These are phyloP conservation scores for Xylariaceae sp. DNA, from an alignment of 2,329 filamentous ascomycete species.

Conservation along the genomic window DNA sequence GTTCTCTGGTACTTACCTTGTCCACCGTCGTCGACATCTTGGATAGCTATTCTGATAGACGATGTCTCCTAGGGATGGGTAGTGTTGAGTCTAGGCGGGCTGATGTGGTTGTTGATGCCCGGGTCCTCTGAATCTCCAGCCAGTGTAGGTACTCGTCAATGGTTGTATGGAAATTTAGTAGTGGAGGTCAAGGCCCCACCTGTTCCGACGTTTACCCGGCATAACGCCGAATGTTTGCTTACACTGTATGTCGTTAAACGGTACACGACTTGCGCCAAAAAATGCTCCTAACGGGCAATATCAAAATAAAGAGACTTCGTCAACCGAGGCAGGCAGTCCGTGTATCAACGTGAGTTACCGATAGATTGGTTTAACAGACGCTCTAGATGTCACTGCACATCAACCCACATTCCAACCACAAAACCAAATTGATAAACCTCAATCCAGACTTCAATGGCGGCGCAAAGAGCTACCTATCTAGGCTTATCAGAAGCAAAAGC, in stretches of 20 bases:
- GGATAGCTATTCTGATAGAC: constrained; percentile 27
- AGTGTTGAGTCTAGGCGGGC: constrained; percentile 1
- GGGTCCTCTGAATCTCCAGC: neutral
- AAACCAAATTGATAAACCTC: no score
- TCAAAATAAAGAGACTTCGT: neutral
- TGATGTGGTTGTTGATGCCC: neutral
- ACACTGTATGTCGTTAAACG: neutral
- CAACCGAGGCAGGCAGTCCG: no score
- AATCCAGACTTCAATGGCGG: no score
- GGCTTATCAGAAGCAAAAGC: no score
- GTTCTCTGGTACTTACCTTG: constrained; percentile 57
- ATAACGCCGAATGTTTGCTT: neutral
- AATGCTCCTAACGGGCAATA: neutral
- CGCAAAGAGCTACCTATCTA: no score
- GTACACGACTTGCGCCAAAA: neutral
- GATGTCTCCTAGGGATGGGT: neutral
- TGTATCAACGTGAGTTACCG: no score
- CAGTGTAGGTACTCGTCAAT: neutral
- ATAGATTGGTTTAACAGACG: no score
- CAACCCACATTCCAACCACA: no score
- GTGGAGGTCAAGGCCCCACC: constrained; percentile 26
- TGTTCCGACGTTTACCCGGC: neutral
- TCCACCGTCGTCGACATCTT: constrained; percentile 96
- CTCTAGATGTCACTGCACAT: no score
- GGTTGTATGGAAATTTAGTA: constrained; percentile 19